Percentiles rank a stretch among this genome's conserved stretches.
These are phyloP conservation scores for Luffa acutangula DNA, from an alignment of 306 rosid species.

Conservation along the genomic window DNA sequence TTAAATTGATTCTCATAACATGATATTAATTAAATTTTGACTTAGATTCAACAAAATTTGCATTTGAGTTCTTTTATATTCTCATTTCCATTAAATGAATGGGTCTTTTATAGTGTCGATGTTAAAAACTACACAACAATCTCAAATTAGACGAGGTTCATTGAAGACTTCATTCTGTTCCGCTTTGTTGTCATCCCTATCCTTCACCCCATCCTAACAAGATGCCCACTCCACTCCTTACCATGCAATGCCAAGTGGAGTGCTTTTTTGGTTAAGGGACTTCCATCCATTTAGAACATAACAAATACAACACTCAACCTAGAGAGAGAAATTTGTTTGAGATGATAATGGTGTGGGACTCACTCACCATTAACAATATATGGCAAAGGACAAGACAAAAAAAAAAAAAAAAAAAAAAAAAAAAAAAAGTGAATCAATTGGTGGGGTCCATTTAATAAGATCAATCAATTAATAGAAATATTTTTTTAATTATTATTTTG, in stretches of 20 bases:
- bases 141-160: too few species aligned
- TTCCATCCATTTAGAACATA: not conserved
- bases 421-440: not conserved
- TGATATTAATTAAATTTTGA: not conserved
- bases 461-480: not conserved
- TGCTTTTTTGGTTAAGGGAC: not conserved
- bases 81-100: too few species aligned
- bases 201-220: not conserved
- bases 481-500: too few species aligned
- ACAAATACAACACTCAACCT: not conserved
- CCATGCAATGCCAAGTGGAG: not conserved
- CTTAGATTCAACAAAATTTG: too few species aligned
- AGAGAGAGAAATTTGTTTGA: not conserved
- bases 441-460: not conserved
- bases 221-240: not conserved
- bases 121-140: too few species aligned
- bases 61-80: too few species aligned
- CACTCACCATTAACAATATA: not conserved
- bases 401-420: not conserved
- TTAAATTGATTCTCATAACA: too few species aligned
- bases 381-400: not conserved
- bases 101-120: too few species aligned
- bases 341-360: not conserved
- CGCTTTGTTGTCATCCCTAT: not conserved
- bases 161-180: too few species aligned